A percentile compares a stretch with the other conserved stretches of the same genome.
phyloP scores from a whole-genome alignment of 805 yeast species.

The Kodamaea sagamina region DNA sequence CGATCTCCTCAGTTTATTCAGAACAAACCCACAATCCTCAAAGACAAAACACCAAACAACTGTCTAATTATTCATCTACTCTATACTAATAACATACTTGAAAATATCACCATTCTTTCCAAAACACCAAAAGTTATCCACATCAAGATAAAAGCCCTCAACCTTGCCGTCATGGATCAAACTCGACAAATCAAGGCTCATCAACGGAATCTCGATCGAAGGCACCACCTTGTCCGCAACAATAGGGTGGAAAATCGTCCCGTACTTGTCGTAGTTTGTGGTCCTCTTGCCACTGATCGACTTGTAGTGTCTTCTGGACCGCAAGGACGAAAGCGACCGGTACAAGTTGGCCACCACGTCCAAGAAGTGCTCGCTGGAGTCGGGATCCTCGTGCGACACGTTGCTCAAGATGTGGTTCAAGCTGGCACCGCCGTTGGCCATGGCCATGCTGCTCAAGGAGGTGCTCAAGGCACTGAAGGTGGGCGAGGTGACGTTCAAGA shows the following conservation, averaged over 20 bases:
- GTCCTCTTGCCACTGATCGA: constrained; percentile 18
- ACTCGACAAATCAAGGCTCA: constrained; percentile 34
- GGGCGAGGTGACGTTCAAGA: constrained; percentile 9
- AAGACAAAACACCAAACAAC: no score
- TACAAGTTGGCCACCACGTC: constrained; percentile 35
- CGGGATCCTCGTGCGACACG: constrained; percentile 12
- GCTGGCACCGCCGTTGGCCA: constrained; percentile 10
- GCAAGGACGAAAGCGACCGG: constrained; percentile 35
- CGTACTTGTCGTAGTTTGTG: constrained; percentile 13
- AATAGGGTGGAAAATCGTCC: constrained; percentile 38
- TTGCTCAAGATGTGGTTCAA: constrained; percentile 13
- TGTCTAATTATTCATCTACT: no score
- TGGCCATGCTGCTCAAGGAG: constrained; percentile 6
- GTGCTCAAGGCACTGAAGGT: constrained; percentile 7
- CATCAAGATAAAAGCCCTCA: constrained; percentile 33
- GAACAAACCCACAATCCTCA: no score
- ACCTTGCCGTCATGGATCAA: constrained; percentile 39
- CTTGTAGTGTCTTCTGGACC: constrained; percentile 36
- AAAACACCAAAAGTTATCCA: constrained; percentile 36
- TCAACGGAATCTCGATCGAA: constrained; percentile 38
- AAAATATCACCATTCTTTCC: constrained; percentile 45
- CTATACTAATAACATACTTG: constrained; percentile 24
- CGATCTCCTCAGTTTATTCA: no score
- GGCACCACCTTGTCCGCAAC: constrained; percentile 40
- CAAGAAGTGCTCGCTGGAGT: constrained; percentile 19